These are phyloP conservation scores for Xeromyces bisporus DNA, from an alignment of 495 filamentous ascomycete species.

Conservation along the genomic window DNA sequence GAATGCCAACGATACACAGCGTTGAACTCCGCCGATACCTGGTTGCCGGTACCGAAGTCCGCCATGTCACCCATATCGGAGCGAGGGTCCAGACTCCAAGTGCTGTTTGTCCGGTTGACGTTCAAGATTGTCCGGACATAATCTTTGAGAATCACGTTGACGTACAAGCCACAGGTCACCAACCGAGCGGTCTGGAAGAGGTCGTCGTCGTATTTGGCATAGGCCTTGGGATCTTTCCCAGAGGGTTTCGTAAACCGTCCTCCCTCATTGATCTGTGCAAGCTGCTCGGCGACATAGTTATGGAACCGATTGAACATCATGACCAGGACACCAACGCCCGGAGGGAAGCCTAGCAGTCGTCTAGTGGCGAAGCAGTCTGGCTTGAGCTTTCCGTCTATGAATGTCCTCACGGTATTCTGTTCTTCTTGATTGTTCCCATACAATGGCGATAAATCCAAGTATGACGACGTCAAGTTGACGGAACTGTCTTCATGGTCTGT, in stretches of 20 bases:
- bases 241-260: slow-evolving; percentile 37
- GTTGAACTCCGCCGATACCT: slow-evolving; percentile 64
- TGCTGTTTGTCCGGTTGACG: slow-evolving; percentile 50
- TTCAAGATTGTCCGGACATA: slow-evolving; percentile 73
- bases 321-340: slow-evolving; percentile 60
- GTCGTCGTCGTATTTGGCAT: slow-evolving; percentile 54
- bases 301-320: slow-evolving; percentile 66
- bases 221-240: slow-evolving; percentile 30
- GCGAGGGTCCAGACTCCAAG: slow-evolving; percentile 63
- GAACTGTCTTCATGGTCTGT: slow-evolving; percentile 38
- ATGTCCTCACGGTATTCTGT: slow-evolving; percentile 58
- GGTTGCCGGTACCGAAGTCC: slow-evolving; percentile 41
- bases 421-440: slow-evolving; percentile 70
- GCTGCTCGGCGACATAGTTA: slow-evolving; percentile 49
- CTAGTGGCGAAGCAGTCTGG: slow-evolving; percentile 67
- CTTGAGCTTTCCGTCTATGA: slow-evolving; percentile 71
- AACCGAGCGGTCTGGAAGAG: slow-evolving; percentile 62
- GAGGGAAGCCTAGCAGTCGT: slow-evolving; percentile 63
- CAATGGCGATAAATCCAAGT: slow-evolving; percentile 68
- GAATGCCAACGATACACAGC: slow-evolving; percentile 69
- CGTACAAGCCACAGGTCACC: slow-evolving; percentile 59
- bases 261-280: slow-evolving; percentile 42
- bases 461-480: slow-evolving; percentile 62
- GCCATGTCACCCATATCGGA: slow-evolving; percentile 32
- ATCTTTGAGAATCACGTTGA: slow-evolving; percentile 61